These are phyloP conservation scores for Pterocarpus macrocarpus DNA, from an alignment of 306 rosid genomes.

Conservation along the genomic window DNA sequence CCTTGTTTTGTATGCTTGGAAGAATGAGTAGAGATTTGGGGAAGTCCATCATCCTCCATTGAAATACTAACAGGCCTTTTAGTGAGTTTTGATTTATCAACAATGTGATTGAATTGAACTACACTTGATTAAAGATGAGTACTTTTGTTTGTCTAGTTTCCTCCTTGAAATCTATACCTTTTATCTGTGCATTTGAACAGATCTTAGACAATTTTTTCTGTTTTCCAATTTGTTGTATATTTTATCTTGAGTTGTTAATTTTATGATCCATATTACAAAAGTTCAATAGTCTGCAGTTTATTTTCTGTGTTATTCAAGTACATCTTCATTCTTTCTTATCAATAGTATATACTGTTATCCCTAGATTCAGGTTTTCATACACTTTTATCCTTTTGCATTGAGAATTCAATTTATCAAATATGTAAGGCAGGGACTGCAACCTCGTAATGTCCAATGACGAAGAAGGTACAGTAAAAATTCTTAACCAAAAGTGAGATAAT, in stretches of 20 bases:
- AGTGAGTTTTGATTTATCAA: constrained; percentile 67
- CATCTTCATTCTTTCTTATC: constrained; percentile 9
- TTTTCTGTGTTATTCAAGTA: constrained; percentile 27
- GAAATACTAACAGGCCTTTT: constrained; percentile 66
- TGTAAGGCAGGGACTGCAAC: constrained; percentile 31
- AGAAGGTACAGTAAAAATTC: not conserved
- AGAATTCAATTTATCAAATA: constrained; percentile 31
- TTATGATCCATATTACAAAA: constrained; percentile 46
- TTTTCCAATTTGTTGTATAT: constrained; percentile 60
- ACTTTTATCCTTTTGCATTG: constrained; percentile 25
- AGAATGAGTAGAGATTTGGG: constrained; percentile 68
- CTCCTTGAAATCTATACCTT: constrained; percentile 41
- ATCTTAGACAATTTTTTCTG: constrained; percentile 48
- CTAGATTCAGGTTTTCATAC: constrained; percentile 31
- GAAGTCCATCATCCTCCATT: constrained; percentile 42
- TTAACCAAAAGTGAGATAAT: constrained; percentile 36
- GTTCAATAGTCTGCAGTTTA: constrained; percentile 5
- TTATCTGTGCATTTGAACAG: constrained; percentile 62
- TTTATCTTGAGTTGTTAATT: constrained; percentile 60
- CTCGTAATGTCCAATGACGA: not conserved
- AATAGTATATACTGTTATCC: not conserved
- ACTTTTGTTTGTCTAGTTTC: constrained; percentile 54
- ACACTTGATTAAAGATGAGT: constrained; percentile 53
- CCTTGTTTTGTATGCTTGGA: constrained; percentile 87
- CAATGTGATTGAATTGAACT: constrained; percentile 49